Percentiles rank a stretch among this genome's conserved stretches.
Evolutionary conservation across 768 basidiomycete species (phyloP).

Genomic region (Tremella fuciformis): DNA sequence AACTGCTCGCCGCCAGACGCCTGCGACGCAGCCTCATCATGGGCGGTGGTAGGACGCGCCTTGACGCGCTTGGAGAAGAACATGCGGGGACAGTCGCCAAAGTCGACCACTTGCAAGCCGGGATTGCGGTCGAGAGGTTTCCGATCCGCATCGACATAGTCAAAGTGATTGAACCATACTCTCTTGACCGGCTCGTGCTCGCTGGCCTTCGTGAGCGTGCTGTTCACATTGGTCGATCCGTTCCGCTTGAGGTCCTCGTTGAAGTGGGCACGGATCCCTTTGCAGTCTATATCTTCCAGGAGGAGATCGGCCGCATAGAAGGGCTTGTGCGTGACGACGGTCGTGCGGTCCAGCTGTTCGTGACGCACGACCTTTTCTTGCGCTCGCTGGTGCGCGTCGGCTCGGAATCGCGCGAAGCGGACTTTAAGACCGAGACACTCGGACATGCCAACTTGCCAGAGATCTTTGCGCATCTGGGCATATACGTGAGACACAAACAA

Average conservation of each 20-base stretch:
- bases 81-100: conserved; percentile 76
- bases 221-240: not conserved
- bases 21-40: conserved; percentile 11
- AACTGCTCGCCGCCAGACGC: conserved; percentile 12
- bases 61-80: conserved; percentile 64
- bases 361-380: conserved; percentile 69
- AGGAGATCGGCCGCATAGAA: conserved; percentile 86
- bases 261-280: conserved; percentile 75
- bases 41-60: conserved; percentile 13
- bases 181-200: conserved; percentile 33
- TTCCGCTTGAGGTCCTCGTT: conserved; percentile 54
- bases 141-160: conserved; percentile 79
- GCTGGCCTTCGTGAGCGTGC: conserved; percentile 21
- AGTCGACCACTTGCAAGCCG: conserved; percentile 65
- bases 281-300: conserved; percentile 70
- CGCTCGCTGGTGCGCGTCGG: conserved; percentile 87
- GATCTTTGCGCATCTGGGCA: conserved; percentile 71
- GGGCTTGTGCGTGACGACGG: conserved; percentile 69
- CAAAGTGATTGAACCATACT: conserved; percentile 71
- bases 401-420: conserved; percentile 72
- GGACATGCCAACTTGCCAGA: conserved; percentile 75
- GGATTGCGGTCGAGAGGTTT: conserved; percentile 58
- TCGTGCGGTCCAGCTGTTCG: conserved; percentile 59
- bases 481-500: conserved; percentile 84
- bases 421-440: conserved; percentile 83